Evolutionary conservation across 2,329 filamentous ascomycete species (phyloP).

Genomic region (Fusarium nisikadoi): DNA sequence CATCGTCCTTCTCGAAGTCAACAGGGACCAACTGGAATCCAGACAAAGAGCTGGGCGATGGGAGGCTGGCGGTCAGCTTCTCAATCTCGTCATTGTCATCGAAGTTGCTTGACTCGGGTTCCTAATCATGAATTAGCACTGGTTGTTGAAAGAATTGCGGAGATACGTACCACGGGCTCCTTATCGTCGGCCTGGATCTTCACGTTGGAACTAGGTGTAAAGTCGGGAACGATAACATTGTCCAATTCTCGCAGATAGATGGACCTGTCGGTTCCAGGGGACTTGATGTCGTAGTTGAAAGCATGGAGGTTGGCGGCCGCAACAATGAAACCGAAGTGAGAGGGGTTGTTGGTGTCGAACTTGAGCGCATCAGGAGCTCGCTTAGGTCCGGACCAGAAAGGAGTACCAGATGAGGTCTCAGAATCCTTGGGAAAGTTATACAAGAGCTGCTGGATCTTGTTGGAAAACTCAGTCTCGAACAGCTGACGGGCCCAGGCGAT

Average conservation of each 20-base stretch:
- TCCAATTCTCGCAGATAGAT: conserved; percentile 85
- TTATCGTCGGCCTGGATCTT: conserved; percentile 98
- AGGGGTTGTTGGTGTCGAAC: conserved; percentile 85
- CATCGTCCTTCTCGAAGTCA: conserved; percentile 99
- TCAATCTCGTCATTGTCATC: conserved; percentile 82
- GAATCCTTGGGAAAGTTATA: conserved; percentile 98
- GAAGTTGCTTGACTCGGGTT: conserved; percentile 79
- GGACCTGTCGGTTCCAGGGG: conserved; percentile 73
- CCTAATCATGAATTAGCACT: conserved; percentile 55
- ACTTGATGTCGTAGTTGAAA: conserved; percentile 97
- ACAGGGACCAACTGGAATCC: conserved; percentile 92
- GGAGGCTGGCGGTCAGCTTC: conserved; percentile 77
- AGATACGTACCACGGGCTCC: conserved; percentile 75
- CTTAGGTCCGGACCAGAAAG: conserved; percentile 99
- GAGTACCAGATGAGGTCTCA: conserved; percentile 84
- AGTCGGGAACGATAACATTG: conserved; percentile 95
- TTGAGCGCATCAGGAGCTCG: conserved; percentile 91
- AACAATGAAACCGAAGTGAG: conserved; percentile 88
- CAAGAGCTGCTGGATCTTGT: conserved; percentile 92
- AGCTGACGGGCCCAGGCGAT: conserved; percentile 93
- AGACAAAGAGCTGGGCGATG: conserved; percentile 80
- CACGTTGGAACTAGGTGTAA: conserved; percentile 86
- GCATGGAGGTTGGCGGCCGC: conserved; percentile 92
- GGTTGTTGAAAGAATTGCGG: background rate
- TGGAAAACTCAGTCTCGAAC: conserved; percentile 97